These are phyloP conservation scores for Hysterium pulicare DNA, from an alignment of 2,329 filamentous ascomycete genomes.

Conservation along the genomic window DNA sequence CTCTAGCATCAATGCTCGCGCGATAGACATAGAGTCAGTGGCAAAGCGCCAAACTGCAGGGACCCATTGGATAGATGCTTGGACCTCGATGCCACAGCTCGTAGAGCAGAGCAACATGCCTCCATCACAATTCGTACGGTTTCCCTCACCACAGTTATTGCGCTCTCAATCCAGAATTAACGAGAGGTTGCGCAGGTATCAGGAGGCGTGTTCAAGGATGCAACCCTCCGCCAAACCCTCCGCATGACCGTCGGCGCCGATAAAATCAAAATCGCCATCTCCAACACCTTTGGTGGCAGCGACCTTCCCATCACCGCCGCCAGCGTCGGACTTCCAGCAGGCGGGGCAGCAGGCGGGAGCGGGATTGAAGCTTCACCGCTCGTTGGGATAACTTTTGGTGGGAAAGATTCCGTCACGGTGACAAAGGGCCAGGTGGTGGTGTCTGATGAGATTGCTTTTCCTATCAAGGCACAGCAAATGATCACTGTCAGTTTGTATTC, in stretches of 20 bases:
- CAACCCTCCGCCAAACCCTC: conserved; percentile 63
- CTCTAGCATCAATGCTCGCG: conserved; percentile 4
- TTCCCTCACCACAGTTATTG: background rate
- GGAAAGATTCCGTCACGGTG: conserved; percentile 47
- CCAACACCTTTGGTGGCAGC: conserved; percentile 60
- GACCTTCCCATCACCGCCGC: conserved; percentile 57
- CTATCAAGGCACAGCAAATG: conserved; percentile 48
- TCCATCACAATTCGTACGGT: conserved; percentile 48
- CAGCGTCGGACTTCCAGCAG: conserved; percentile 52
- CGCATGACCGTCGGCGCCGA: conserved; percentile 54
- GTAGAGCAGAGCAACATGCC: conserved; percentile 60
- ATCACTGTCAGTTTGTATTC: conserved; percentile 58
- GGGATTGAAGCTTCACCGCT: conserved; percentile 51
- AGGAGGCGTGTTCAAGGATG: conserved; percentile 52
- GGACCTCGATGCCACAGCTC: conserved; percentile 63
- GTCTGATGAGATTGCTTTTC: conserved; percentile 58
- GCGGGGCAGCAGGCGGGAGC: conserved; percentile 50
- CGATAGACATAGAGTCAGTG: conserved; percentile 2
- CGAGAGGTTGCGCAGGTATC: conserved; percentile 41
- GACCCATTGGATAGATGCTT: conserved; percentile 56
- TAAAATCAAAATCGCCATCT: conserved; percentile 58
- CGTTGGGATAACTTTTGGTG: conserved; percentile 55
- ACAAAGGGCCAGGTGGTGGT: conserved; percentile 55
- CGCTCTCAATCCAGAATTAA: conserved; percentile 6
- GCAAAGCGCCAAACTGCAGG: conserved; percentile 15